Percentiles rank a stretch among this genome's conserved stretches.
These are phyloP conservation scores for Colletotrichum salicis DNA, from an alignment of 2,329 filamentous ascomycete genomes.

Conservation along the genomic window DNA sequence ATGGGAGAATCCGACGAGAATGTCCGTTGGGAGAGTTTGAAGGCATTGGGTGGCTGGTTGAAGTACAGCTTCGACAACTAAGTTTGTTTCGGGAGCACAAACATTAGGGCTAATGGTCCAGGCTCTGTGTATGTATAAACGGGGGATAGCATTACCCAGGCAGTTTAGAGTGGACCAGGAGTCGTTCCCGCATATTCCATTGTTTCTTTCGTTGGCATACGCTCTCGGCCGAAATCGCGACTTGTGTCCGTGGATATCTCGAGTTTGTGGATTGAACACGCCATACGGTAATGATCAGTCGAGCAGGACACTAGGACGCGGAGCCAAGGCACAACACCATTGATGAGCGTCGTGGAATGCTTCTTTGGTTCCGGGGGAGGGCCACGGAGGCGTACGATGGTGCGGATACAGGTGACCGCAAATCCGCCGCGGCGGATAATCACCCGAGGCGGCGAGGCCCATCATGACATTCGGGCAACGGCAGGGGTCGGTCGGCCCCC, in stretches of 20 bases:
- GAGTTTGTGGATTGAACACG: background rate
- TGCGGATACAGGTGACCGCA: conserved; percentile 2
- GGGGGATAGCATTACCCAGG: conserved; percentile 29
- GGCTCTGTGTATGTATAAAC: conserved; percentile 30
- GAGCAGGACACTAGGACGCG: conserved; percentile 8
- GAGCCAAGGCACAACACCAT: background rate
- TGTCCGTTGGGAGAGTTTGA: conserved; percentile 91
- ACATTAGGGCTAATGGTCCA: background rate
- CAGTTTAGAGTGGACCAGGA: conserved; percentile 32
- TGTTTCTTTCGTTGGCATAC: conserved; percentile 3
- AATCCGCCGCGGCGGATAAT: conserved; percentile 29
- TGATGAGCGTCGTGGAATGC: conserved; percentile 1
- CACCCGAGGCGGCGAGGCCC: conserved; percentile 32
- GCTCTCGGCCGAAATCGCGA: conserved; percentile 17
- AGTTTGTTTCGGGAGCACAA: background rate
- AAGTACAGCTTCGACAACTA: conserved; percentile 69
- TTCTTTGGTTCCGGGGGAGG: background rate
- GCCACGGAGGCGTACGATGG: background rate
- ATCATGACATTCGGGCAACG: conserved; percentile 30
- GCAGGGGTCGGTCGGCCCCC: conserved; percentile 14
- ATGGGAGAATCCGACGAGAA: conserved; percentile 91
- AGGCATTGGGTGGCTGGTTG: conserved; percentile 77
- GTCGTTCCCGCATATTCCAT: background rate
- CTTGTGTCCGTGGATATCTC: background rate
- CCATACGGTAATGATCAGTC: background rate